Evolutionary conservation across 129 eudicot genomes (phyloP).

Genomic region (Centella asiatica): DNA sequence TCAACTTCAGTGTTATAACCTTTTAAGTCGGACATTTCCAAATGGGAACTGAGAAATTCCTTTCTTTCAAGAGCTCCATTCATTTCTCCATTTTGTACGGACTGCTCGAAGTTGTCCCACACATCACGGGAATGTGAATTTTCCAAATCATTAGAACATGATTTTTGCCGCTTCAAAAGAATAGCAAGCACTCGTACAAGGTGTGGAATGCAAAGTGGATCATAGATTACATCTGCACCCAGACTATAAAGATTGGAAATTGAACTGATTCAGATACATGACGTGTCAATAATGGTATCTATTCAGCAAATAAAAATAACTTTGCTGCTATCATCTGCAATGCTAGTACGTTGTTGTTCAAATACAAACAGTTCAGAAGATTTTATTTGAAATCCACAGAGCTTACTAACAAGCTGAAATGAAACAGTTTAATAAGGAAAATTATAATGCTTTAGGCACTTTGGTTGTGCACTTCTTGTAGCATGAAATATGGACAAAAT

Average conservation of each 20-base stretch:
- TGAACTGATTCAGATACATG: not conserved
- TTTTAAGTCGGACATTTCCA: not conserved
- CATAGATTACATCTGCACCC: slow-evolving; percentile 85
- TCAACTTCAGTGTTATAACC: not conserved
- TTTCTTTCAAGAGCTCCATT: not conserved
- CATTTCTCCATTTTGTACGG: slow-evolving; percentile 1
- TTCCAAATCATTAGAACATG: slow-evolving; percentile 9
- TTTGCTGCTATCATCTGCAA: no score
- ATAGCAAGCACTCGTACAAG: slow-evolving; percentile 53
- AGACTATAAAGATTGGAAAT: slow-evolving; percentile 31
- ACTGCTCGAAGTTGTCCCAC: not conserved
- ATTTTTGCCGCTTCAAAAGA: slow-evolving; percentile 36
- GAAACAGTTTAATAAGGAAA: no score
- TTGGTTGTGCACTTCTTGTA: not conserved
- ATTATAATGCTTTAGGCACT: no score
- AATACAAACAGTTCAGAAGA: no score
- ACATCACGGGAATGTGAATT: slow-evolving; percentile 10
- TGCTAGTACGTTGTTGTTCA: no score
- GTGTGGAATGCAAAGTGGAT: slow-evolving; percentile 81
- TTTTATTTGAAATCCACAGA: no score
- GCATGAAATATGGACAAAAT: not conserved
- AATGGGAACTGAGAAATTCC: not conserved
- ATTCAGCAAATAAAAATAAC: no score
- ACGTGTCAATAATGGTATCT: not conserved
- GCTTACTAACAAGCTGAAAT: no score